Evolutionary conservation across 1,284 basidiomycete species (phyloP), one percentile per base, ranked within the genome.

Genomic region (Cryptococcus maquisensis): DNA sequence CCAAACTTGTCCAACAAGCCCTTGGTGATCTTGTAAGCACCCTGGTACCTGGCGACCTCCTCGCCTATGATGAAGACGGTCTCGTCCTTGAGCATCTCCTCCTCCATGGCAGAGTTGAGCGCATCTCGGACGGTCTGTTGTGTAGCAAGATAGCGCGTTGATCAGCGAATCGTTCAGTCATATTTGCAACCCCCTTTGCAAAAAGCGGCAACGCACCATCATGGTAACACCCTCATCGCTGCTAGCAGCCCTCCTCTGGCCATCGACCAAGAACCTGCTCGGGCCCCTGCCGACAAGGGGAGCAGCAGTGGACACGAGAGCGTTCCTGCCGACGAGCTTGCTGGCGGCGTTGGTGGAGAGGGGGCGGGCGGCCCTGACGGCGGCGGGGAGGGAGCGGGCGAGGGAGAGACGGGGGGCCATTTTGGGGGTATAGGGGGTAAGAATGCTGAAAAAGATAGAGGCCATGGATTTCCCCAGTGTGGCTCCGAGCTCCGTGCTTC

Each of bases 1-100:
- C 96, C 96, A 65, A 98, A 99, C 82, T 98, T 98, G 84, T 99
- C 96, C 65, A 98, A 82, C 24, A 98, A 84, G 57, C 96, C 96
- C 80, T 98, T 97, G 63, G 93, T 96, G 71, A 97, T 85, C 90
- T 98, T 98, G 86, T 98, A 98, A 64, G 95, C 95, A 79, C 95
- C 95, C 75, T 98, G 98, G 81, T 98, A 99, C 63, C 92, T 86
- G 51, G 96, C 95, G 53, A 99, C 96, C 78, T 99, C 96, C 79
- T 99, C 96, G 64, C 96, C 96, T 68, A 99, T 79, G 73, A 99
- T 79, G 77, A 96, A 98, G 49, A 99, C 96, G 39, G 81, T 87
- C 75, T 95, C 88, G 79, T 99, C 96, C 49, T 92, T 85, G 68
- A 88, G 75, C 96, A 99, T 98, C 81, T 99, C 96, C 80, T 99